phyloP scores from a whole-genome alignment of 176 grass and related monocot species.

The Oryza coarctata region DNA sequence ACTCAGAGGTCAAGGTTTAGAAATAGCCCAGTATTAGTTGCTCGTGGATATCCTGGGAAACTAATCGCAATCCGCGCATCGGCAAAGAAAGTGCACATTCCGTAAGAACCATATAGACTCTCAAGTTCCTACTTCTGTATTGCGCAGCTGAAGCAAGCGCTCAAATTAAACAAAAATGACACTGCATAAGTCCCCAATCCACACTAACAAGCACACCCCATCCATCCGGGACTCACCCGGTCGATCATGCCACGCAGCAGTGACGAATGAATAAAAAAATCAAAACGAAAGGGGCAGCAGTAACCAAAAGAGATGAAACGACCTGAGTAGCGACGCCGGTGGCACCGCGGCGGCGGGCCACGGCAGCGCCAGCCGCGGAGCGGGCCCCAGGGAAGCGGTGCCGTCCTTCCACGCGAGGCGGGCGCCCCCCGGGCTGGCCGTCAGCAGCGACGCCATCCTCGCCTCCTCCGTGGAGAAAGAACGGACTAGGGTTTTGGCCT shows the following conservation, averaged over 20 bases:
- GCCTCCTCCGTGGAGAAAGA: too few relatives aligned
- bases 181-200: not conserved
- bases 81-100: not conserved
- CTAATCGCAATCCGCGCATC: not conserved
- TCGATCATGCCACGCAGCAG: not conserved
- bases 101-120: not conserved
- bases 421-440: too few relatives aligned
- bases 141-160: not conserved
- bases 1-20: not conserved
- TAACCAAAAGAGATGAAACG: not conserved
- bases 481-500: too few relatives aligned
- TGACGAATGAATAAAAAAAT: too few relatives aligned
- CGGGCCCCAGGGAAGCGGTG: too few relatives aligned
- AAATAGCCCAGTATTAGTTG: too few relatives aligned
- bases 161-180: not conserved
- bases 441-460: too few relatives aligned
- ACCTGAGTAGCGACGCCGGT: not conserved
- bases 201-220: not conserved
- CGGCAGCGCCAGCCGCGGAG: too few relatives aligned
- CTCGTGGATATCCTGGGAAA: not conserved
- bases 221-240: not conserved
- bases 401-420: too few relatives aligned
- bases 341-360: too few relatives aligned
- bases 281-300: not conserved
- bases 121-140: not conserved